These are phyloP conservation scores for Mortierella sp. DNA, from an alignment of 371 early-diverging fungal species.

Conservation along the genomic window DNA sequence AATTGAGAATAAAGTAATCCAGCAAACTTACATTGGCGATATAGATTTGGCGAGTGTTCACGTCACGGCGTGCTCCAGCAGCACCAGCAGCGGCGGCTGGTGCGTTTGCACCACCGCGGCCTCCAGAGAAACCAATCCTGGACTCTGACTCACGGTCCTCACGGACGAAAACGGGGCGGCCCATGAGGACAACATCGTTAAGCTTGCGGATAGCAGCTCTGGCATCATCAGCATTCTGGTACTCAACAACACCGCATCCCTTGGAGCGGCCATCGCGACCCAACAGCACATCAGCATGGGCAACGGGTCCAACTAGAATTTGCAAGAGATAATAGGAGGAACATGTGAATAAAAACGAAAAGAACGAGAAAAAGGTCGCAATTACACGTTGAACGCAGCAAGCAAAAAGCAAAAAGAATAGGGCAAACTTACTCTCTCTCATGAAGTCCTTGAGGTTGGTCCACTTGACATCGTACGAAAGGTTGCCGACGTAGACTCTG, in stretches of 20 bases:
- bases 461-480: conserved; percentile 74
- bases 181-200: conserved; percentile 81
- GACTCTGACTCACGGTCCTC: conserved; percentile 77
- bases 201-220: conserved; percentile 82
- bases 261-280: conserved; percentile 56
- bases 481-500: conserved; percentile 76
- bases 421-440: conserved; percentile 72
- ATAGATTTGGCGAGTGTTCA: conserved; percentile 70
- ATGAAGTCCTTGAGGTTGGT: conserved; percentile 83
- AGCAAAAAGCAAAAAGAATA: background rate
- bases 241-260: conserved; percentile 81
- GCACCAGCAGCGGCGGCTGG: background rate
- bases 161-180: conserved; percentile 84
- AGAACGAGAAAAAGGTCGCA: background rate
- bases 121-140: conserved; percentile 61
- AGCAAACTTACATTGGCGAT: conserved; percentile 72
- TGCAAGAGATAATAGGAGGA: background rate
- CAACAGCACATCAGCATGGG: conserved; percentile 53
- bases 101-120: conserved; percentile 31
- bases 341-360: conserved; percentile 4
- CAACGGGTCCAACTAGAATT: conserved; percentile 50
- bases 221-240: conserved; percentile 84
- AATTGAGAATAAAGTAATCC: background rate
- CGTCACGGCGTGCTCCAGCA: conserved; percentile 1
- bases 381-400: background rate